These are phyloP conservation scores for Babesia bigemina DNA, from an alignment of 169 alveolate species.

Conservation along the genomic window DNA sequence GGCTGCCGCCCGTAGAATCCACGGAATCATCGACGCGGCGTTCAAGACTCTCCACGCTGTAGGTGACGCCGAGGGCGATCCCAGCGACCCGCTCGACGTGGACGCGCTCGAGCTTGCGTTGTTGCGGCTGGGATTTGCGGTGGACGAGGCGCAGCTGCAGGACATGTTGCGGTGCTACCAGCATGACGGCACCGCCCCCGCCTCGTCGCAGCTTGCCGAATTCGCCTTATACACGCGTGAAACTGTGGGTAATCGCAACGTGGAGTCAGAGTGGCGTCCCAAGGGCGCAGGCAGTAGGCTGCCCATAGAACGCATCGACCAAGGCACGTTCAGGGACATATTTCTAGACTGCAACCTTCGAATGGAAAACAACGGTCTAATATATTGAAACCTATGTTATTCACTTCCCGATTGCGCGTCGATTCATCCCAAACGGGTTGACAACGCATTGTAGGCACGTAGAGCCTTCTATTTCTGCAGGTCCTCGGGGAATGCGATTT, in stretches of 20 bases:
- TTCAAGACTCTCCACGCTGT: constrained; percentile 27
- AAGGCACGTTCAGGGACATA: constrained; percentile 3
- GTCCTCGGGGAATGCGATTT: constrained; percentile 68
- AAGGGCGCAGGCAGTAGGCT: not conserved
- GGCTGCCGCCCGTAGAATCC: not conserved
- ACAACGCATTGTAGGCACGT: not conserved
- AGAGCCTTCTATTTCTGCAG: constrained; percentile 14
- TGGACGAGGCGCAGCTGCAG: constrained; percentile 18
- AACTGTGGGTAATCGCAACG: constrained; percentile 18
- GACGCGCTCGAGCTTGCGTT: constrained; percentile 28
- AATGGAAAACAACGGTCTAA: constrained; percentile 36
- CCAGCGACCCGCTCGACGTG: not conserved
- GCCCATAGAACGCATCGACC: constrained; percentile 4
- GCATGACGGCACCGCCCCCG: not conserved
- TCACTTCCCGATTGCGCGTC: not conserved
- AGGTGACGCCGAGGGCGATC: constrained; percentile 12
- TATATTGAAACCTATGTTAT: constrained; percentile 7
- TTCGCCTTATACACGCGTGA: constrained; percentile 9
- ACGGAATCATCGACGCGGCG: constrained; percentile 19
- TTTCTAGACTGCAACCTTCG: constrained; percentile 53
- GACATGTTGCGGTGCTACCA: constrained; percentile 27
- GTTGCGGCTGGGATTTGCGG: constrained; percentile 24
- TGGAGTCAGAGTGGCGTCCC: constrained; percentile 31
- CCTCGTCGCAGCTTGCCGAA: constrained; percentile 14
- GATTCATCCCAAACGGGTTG: not conserved